Conservation (phyloP, 1,284 basidiomycete species). For the Sphaerobolus stellatus region DNA sequence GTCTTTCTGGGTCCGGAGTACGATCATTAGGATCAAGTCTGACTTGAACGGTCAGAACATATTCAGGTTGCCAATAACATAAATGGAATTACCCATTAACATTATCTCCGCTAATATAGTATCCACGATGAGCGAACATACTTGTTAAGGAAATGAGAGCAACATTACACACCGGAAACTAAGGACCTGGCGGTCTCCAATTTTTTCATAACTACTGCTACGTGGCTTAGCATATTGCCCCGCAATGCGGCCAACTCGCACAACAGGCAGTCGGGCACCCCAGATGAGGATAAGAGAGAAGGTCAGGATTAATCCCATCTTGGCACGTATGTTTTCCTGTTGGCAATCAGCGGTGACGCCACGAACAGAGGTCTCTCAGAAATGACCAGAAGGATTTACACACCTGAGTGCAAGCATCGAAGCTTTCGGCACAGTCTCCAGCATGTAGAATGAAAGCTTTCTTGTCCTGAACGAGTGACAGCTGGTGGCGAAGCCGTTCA, state of each 20-base stretch:
- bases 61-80: slow-evolving; percentile 28
- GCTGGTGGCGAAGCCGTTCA: slow-evolving; percentile 79
- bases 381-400: no score
- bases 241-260: slow-evolving; percentile 87
- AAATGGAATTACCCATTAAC: slow-evolving; percentile 84
- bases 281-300: slow-evolving; percentile 95
- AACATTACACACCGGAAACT: slow-evolving; percentile 69
- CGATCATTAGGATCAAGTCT: slow-evolving; percentile 76
- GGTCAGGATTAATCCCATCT: slow-evolving; percentile 91
- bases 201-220: slow-evolving; percentile 81
- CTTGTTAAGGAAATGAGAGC: slow-evolving; percentile 12
- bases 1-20: slow-evolving; percentile 83
- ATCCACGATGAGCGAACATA: slow-evolving; percentile 3
- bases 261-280: slow-evolving; percentile 90
- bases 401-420: slow-evolving; percentile 87
- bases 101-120: slow-evolving; percentile 79
- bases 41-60: no score
- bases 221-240: slow-evolving; percentile 97
- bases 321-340: slow-evolving; percentile 89
- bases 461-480: slow-evolving; percentile 78
- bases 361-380: not conserved
- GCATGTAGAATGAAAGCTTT: slow-evolving; percentile 95
- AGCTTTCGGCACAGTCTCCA: slow-evolving; percentile 95
- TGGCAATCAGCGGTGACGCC: not conserved
- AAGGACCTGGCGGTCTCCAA: slow-evolving; percentile 66